Percentiles rank a stretch among this genome's conserved stretches.
Evolutionary conservation across 257 asterid genomes (phyloP).

Genomic region (Rubia yunnanensis): DNA sequence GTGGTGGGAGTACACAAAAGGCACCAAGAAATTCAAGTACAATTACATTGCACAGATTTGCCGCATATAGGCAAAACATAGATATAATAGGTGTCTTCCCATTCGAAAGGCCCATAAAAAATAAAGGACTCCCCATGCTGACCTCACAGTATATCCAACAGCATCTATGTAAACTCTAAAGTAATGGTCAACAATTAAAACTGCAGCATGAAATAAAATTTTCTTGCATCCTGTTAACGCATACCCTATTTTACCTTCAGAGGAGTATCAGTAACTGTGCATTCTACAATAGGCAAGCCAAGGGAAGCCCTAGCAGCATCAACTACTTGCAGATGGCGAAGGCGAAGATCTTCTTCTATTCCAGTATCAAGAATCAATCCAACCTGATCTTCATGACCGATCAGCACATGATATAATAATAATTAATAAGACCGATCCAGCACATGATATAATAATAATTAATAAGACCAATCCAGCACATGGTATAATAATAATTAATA

Average conservation of each 20-base stretch:
- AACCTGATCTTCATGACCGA: slow-evolving; percentile 36
- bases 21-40: neutral
- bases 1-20: neutral
- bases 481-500: slow-evolving; percentile 13
- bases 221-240: neutral
- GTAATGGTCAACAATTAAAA: neutral
- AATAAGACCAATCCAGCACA: slow-evolving; percentile 9
- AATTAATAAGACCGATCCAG: slow-evolving; percentile 12
- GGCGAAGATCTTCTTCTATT: slow-evolving; percentile 71
- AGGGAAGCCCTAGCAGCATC: slow-evolving; percentile 96
- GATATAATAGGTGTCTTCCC: neutral
- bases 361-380: slow-evolving; percentile 90
- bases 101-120: neutral
- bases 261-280: slow-evolving; percentile 68
- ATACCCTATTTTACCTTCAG: slow-evolving; percentile 40
- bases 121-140: neutral
- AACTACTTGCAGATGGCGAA: slow-evolving; percentile 81
- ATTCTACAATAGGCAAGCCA: slow-evolving; percentile 72
- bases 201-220: neutral
- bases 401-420: slow-evolving; percentile 12
- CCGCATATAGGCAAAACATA: neutral
- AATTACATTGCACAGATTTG: neutral
- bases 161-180: neutral
- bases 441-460: slow-evolving; percentile 11
- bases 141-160: neutral